Base-by-base conservation (phyloP, 352 stramenopile genomes). In the Pythium sukuiense region DNA sequence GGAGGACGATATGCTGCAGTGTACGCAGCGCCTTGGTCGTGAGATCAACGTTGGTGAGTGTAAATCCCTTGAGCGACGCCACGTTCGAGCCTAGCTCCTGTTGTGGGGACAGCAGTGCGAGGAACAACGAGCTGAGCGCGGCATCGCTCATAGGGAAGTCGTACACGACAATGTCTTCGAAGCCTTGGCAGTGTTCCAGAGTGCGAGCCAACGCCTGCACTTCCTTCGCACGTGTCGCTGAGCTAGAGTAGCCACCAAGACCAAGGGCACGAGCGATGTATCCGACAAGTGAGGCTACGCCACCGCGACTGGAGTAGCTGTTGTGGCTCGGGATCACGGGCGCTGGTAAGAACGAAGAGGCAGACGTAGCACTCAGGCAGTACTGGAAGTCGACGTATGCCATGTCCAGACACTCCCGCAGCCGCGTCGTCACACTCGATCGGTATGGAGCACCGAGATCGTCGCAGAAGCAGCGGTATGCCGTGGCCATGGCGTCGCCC, bases 381-480 rank as follows among this genome's bases (percentile, higher is more conserved):
- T 90, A 89, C 59, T 87, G 79, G 33, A 89, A 80, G 55, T 92
- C 83, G 48, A 90, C 75, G 30, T 73, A 79, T 0, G 69, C 70
- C 6, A 64, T 63, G 4, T 45, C 65, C 32, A 79, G 69, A 41
- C 81, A 89, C 60, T 92, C 78, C 14, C 77, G 67, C 11, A 90
- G 72, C 7, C 81, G 71, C 18, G 16, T 56, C 24, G 73, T 73
- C 45, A 89, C 76, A 12, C 76, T 89, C 5, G 78, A 41, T 8
- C 81, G 80, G 57, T 74, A 87, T 3, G 69, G 69, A 49, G 85
- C 73, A 8, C 60, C 52, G 3, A 89, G 48, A 27, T 89, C 80
- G 41, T 92, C 81, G 32, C 83, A 90, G 67, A 88, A 88, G 13
- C 76, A 80, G 18, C 71, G 71, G 29, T 88, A 92, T 0, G 83